phyloP scores from a whole-genome alignment of 2,329 filamentous ascomycete species.

The Aspergillus ochraceoroseus region DNA sequence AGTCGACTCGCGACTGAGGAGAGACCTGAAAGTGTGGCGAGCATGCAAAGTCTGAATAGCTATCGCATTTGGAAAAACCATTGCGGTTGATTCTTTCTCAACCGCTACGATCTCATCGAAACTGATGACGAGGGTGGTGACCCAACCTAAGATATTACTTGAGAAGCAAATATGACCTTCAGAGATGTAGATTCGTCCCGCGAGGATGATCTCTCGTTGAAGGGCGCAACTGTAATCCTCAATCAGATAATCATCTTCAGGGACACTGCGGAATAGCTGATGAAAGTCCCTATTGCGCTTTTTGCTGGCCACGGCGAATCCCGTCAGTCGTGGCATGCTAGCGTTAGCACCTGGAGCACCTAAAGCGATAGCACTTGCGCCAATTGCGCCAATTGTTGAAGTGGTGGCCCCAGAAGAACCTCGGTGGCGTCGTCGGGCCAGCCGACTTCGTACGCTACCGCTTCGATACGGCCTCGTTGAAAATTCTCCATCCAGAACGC shows the following conservation, averaged over 20 bases:
- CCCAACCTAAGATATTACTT: slow-evolving; percentile 97
- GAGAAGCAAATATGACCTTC: slow-evolving; percentile 98
- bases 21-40: slow-evolving; percentile 91
- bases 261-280: slow-evolving; percentile 87
- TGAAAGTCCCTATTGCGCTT: slow-evolving; percentile 97
- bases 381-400: slow-evolving; percentile 66
- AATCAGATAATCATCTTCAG: slow-evolving; percentile 95
- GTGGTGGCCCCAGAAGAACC: slow-evolving; percentile 72
- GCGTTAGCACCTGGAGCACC: slow-evolving; percentile 56
- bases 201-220: slow-evolving; percentile 90
- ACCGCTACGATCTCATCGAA: slow-evolving; percentile 97
- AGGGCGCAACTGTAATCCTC: slow-evolving; percentile 97
- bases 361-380: slow-evolving; percentile 65
- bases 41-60: slow-evolving; percentile 95
- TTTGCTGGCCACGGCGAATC: slow-evolving; percentile 92
- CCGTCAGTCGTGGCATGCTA: slow-evolving; percentile 72
- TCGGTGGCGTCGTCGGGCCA: slow-evolving; percentile 65
- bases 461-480: slow-evolving; percentile 54
- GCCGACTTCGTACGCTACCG: slow-evolving; percentile 62
- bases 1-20: slow-evolving; percentile 88
- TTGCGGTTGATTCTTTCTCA: slow-evolving; percentile 91
- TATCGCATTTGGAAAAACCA: slow-evolving; percentile 94
- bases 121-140: slow-evolving; percentile 93
- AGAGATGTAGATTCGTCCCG: slow-evolving; percentile 90
- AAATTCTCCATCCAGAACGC: slow-evolving; percentile 60